These are phyloP conservation scores for Tetrahymena malaccensis DNA, from an alignment of 73 alveolate species.

Conservation along the genomic window DNA sequence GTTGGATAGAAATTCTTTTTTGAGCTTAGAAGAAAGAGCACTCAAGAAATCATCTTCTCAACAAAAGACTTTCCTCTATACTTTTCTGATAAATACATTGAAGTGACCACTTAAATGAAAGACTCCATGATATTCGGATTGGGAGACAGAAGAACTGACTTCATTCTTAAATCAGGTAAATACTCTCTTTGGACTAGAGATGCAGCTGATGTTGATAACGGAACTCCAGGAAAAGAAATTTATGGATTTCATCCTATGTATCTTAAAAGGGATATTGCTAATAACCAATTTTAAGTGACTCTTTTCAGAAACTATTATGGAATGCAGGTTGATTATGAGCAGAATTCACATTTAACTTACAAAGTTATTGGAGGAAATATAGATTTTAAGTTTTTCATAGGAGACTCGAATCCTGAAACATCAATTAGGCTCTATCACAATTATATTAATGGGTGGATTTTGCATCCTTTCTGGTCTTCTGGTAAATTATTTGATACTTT, in stretches of 20 bases:
- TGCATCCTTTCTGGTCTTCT: conserved; percentile 73
- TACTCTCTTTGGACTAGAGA: conserved; percentile 30
- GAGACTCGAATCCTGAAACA: conserved; percentile 4
- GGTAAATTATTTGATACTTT: conserved; percentile 54
- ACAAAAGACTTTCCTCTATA: neutral
- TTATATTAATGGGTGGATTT: conserved; percentile 50
- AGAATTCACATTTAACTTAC: conserved; percentile 20
- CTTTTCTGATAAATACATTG: neutral
- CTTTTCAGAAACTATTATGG: conserved; percentile 5
- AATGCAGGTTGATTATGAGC: conserved; percentile 1
- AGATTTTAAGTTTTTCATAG: conserved; percentile 26
- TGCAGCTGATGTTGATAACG: neutral
- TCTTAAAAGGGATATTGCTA: neutral
- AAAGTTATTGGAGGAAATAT: conserved; percentile 38
- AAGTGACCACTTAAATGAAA: neutral
- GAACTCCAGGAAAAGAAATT: neutral
- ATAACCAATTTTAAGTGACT: neutral
- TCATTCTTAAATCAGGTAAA: conserved; percentile 7
- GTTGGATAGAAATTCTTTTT: neutral
- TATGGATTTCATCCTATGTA: conserved; percentile 35
- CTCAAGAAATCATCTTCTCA: neutral
- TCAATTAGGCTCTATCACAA: conserved; percentile 18
- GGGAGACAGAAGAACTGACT: conserved; percentile 31
- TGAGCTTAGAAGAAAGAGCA: neutral
- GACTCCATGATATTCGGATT: conserved; percentile 8